Conservation (phyloP, 177 flowering plant species). For the Vitis hybrid region DNA sequence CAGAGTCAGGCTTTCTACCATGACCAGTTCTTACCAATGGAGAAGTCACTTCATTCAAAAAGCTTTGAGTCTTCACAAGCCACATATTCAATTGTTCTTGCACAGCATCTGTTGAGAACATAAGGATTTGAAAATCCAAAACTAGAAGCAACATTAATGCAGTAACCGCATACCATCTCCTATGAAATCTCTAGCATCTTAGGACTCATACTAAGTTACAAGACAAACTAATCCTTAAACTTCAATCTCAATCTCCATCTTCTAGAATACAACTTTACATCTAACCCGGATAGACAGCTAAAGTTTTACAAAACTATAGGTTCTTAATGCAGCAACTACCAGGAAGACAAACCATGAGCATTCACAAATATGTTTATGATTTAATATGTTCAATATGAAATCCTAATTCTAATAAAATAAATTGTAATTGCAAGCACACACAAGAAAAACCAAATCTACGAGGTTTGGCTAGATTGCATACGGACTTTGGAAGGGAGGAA, state of each 20-base stretch:
- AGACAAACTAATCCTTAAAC: too few species aligned
- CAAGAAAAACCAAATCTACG: too few species aligned
- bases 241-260: too few species aligned
- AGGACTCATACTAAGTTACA: too few species aligned
- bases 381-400: background rate
- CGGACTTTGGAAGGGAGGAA: too few species aligned
- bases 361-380: background rate
- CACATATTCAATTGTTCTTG: conserved; percentile 61
- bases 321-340: background rate
- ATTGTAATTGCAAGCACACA: too few species aligned
- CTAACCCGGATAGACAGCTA: too few species aligned
- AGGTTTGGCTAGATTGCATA: too few species aligned
- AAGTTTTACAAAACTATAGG: background rate
- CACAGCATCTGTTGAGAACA: conserved; percentile 52
- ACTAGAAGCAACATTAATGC: background rate
- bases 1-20: conserved; percentile 32
- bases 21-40: conserved; percentile 54
- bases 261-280: too few species aligned
- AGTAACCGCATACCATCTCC: background rate
- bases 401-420: background rate
- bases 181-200: background rate
- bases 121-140: background rate
- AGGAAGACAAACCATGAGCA: background rate
- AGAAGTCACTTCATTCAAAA: conserved; percentile 67
- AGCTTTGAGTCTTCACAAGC: conserved; percentile 69